Conservation (phyloP, 495 filamentous ascomycete genomes). For the Neurospora sp. region DNA sequence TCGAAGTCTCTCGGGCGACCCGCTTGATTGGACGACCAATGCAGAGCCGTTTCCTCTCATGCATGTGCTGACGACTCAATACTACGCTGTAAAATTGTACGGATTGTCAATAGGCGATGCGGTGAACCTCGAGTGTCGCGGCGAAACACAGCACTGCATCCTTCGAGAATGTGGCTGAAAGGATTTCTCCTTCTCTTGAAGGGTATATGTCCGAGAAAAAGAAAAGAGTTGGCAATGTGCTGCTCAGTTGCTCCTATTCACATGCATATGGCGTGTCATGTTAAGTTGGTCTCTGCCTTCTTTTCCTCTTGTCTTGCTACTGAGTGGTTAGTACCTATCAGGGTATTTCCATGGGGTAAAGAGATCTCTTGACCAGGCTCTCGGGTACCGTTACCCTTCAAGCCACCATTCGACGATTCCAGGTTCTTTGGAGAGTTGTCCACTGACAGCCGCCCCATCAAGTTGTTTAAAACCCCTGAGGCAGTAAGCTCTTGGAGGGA, state of each 20-base stretch:
- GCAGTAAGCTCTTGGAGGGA: conserved; percentile 10
- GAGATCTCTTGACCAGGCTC: conserved; percentile 9
- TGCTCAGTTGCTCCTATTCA: background rate
- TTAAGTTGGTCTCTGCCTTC: background rate
- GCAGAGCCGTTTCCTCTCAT: conserved; percentile 14
- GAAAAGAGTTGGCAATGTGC: background rate
- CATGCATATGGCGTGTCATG: background rate
- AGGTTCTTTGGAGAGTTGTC: background rate
- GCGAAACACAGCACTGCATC: background rate
- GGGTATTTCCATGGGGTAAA: background rate
- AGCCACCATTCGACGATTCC: background rate
- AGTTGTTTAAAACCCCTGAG: background rate
- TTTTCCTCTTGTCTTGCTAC: background rate
- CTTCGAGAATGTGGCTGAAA: conserved; percentile 1
- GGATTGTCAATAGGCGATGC: background rate
- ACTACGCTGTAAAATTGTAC: conserved; percentile 9
- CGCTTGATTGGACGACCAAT: conserved; percentile 10
- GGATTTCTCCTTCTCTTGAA: background rate
- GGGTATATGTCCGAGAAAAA: background rate
- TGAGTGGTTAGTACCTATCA: background rate
- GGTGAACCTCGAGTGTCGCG: background rate
- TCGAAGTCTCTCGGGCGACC: background rate
- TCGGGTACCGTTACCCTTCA: conserved; percentile 12
- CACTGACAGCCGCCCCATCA: background rate
- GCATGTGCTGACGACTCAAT: conserved; percentile 14